Conservation (phyloP, 805 yeast species). For the Lachancea fermentati region DNA sequence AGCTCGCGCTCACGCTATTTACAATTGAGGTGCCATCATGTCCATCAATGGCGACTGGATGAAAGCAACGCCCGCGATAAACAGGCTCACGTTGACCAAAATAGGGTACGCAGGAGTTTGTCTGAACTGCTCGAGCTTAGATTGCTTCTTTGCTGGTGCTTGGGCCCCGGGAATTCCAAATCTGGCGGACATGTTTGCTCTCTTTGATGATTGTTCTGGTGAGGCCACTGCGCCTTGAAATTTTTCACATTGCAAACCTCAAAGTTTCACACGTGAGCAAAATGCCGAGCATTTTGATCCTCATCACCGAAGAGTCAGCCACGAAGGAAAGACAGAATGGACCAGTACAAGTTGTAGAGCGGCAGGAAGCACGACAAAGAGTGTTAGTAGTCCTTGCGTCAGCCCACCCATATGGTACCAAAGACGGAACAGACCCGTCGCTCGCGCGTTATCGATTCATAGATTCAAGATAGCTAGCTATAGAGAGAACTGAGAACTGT, state of each 20-base stretch:
- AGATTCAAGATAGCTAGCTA: neutral
- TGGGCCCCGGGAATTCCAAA: slow-evolving; percentile 30
- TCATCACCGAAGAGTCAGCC: neutral
- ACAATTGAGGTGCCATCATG: slow-evolving; percentile 68
- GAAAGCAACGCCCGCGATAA: slow-evolving; percentile 68
- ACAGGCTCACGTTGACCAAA: slow-evolving; percentile 55
- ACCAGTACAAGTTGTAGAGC: neutral
- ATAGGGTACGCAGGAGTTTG: slow-evolving; percentile 63
- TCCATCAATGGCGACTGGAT: slow-evolving; percentile 78
- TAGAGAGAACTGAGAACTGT: neutral
- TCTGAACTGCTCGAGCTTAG: slow-evolving; percentile 45
- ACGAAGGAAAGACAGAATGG: neutral
- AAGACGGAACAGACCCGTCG: no score
- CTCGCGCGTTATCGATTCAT: neutral
- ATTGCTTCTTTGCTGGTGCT: slow-evolving; percentile 25
- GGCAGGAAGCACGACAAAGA: no score
- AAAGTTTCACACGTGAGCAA: neutral
- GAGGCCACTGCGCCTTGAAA: neutral
- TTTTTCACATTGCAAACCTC: neutral
- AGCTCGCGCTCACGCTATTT: slow-evolving; percentile 3
- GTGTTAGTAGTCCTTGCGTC: no score
- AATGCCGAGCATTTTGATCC: neutral
- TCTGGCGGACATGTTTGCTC: slow-evolving; percentile 10
- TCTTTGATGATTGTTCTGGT: neutral
- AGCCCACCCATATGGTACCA: no score